phyloP scores from a whole-genome alignment of 768 basidiomycete species.

The Saitozyma sp. region DNA sequence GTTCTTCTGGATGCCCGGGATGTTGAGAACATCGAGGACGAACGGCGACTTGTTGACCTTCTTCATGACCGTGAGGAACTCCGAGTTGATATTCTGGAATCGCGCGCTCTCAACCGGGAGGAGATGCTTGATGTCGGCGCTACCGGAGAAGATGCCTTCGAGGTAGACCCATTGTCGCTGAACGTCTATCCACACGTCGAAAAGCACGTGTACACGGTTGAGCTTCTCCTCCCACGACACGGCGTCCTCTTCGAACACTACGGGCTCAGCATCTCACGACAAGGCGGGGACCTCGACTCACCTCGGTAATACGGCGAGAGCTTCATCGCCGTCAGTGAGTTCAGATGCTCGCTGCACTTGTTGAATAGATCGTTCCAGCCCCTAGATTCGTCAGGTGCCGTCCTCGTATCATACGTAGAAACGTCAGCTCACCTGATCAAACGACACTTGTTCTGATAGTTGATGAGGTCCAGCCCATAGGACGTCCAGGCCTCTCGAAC shows the following conservation, averaged over 20 bases:
- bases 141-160: slow-evolving; percentile 99
- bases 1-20: slow-evolving; percentile 93
- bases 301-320: slow-evolving; percentile 98
- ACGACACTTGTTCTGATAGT: slow-evolving; percentile 98
- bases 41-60: slow-evolving; percentile 99
- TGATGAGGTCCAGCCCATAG: slow-evolving; percentile 91
- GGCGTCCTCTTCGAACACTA: slow-evolving; percentile 57
- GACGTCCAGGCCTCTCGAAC: slow-evolving; percentile 97
- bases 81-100: slow-evolving; percentile 97
- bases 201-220: slow-evolving; percentile 92
- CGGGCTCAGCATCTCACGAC: background rate
- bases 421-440: slow-evolving; percentile 69
- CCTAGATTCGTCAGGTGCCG: slow-evolving; percentile 54
- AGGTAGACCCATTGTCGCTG: slow-evolving; percentile 99
- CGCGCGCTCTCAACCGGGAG: slow-evolving; percentile 96
- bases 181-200: slow-evolving; percentile 99
- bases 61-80: slow-evolving; percentile 98
- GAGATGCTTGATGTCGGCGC: slow-evolving; percentile 98
- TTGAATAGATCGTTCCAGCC: slow-evolving; percentile 97
- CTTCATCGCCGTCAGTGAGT: slow-evolving; percentile 95
- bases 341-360: slow-evolving; percentile 95
- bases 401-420: background rate
- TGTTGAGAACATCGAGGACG: slow-evolving; percentile 93
- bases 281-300: slow-evolving; percentile 42
- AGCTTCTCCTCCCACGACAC: slow-evolving; percentile 95